Evolutionary conservation across 345 rosid species (phyloP).

Genomic region (Lepidium didymum): DNA sequence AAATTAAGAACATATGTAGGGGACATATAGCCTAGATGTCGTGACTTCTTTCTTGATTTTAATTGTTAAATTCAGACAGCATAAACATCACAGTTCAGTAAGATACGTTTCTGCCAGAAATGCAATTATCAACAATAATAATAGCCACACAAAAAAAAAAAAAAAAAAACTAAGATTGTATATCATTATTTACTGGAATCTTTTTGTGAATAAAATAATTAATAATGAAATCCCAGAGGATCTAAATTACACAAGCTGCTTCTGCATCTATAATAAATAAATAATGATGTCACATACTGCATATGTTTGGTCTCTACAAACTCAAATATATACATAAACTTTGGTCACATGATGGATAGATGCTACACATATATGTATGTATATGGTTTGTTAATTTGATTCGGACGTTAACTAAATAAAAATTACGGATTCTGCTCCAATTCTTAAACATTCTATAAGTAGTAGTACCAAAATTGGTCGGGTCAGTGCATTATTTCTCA

Average conservation of each 20-base stretch:
- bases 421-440: not conserved
- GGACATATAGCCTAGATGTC: constrained; percentile 12
- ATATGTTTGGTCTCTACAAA: not conserved
- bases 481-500: not conserved
- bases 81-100: not conserved
- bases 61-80: not conserved
- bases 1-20: constrained; percentile 11
- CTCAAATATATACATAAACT: not conserved
- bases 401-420: not conserved
- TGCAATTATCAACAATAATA: constrained; percentile 7
- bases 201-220: not conserved
- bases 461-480: not conserved
- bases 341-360: constrained; percentile 2
- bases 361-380: constrained; percentile 10
- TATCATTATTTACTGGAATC: constrained; percentile 9
- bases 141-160: not conserved
- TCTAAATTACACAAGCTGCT: constrained; percentile 11
- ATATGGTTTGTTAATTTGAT: not conserved
- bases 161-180: not conserved
- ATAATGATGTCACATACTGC: not conserved
- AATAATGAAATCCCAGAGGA: not conserved
- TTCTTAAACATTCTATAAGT: not conserved
- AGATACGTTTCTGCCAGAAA: constrained; percentile 18
- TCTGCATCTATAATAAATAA: not conserved
- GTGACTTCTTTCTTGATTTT: constrained; percentile 3